A percentile compares a stretch with the other conserved stretches of the same genome.
These are phyloP conservation scores for Nicotiana obtusifolia DNA, from an alignment of 257 asterid genomes.

Conservation along the genomic window DNA sequence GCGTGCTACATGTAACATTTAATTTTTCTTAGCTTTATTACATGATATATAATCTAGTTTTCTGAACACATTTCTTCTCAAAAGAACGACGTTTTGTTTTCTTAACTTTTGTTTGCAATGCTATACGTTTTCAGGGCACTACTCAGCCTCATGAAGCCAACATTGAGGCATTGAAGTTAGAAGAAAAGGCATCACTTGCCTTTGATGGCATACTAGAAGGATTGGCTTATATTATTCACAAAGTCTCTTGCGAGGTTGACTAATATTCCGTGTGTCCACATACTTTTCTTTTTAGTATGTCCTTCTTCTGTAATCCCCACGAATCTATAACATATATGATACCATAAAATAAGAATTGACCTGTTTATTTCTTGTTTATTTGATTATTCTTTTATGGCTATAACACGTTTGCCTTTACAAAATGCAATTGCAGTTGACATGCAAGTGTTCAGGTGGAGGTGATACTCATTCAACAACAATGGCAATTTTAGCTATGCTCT, in stretches of 20 bases:
- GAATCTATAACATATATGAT: too few species aligned
- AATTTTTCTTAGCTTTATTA: not conserved
- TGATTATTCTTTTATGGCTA: not conserved
- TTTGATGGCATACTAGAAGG: slow-evolving; percentile 40
- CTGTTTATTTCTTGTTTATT: too few species aligned
- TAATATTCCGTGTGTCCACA: too few species aligned
- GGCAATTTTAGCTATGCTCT: slow-evolving; percentile 47
- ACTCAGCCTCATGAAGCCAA: slow-evolving; percentile 3
- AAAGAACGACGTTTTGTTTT: not conserved
- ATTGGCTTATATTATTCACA: slow-evolving; percentile 45
- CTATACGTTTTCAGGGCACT: slow-evolving; percentile 10
- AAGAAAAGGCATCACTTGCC: slow-evolving; percentile 32
- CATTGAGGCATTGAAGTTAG: slow-evolving; percentile 17
- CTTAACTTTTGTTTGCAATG: not conserved
- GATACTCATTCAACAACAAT: slow-evolving; percentile 47
- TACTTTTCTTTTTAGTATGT: not conserved
- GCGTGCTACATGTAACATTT: slow-evolving; percentile 34
- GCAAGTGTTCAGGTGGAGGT: slow-evolving; percentile 61
- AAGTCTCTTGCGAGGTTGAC: slow-evolving; percentile 59
- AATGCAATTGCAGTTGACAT: slow-evolving; percentile 41
- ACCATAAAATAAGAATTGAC: too few species aligned
- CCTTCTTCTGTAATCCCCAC: too few species aligned
- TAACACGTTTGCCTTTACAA: not conserved
- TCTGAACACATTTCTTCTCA: not conserved
- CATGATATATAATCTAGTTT: not conserved